Percentiles rank a stretch among this genome's conserved stretches.
phyloP scores from a whole-genome alignment of 164 flowering plant species.

The Santalum album region DNA sequence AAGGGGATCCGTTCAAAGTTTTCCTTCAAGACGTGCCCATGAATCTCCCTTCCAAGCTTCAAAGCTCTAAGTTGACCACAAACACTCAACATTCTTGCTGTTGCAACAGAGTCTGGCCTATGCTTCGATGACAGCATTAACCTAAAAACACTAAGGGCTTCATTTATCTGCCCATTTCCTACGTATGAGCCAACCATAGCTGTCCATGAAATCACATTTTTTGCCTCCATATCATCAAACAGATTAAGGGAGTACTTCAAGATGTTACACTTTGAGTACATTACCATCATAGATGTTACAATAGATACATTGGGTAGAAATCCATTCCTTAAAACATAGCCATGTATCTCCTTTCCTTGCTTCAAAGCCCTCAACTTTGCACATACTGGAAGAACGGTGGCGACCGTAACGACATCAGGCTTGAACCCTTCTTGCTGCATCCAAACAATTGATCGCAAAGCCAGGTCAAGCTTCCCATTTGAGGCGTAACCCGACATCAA shows the following conservation, averaged over 20 bases:
- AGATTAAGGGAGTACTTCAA: conserved; percentile 36
- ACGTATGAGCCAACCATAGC: conserved; percentile 71
- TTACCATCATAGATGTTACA: conserved; percentile 59
- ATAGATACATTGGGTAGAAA: conserved; percentile 64
- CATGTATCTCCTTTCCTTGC: conserved; percentile 72
- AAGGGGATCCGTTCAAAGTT: conserved; percentile 43
- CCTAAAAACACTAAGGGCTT: conserved; percentile 55
- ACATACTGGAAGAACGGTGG: conserved; percentile 80
- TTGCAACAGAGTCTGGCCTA: conserved; percentile 69
- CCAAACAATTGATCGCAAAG: conserved; percentile 71
- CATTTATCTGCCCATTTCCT: conserved; percentile 30
- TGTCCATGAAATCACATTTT: conserved; percentile 79
- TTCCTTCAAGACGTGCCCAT: conserved; percentile 62
- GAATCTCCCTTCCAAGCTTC: conserved; percentile 74
- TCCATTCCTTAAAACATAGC: conserved; percentile 52
- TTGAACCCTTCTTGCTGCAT: conserved; percentile 90
- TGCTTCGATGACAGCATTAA: conserved; percentile 65
- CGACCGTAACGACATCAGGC: conserved; percentile 84
- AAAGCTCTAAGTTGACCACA: conserved; percentile 35
- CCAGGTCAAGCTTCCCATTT: conserved; percentile 70
- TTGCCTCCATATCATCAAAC: conserved; percentile 46
- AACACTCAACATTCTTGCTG: conserved; percentile 41
- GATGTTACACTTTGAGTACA: conserved; percentile 73
- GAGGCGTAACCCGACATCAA: conserved; percentile 70
- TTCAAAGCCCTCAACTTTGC: conserved; percentile 51